phyloP scores from a whole-genome alignment of 106 monocot genomes.

The Alisma plantagoaquatica region DNA sequence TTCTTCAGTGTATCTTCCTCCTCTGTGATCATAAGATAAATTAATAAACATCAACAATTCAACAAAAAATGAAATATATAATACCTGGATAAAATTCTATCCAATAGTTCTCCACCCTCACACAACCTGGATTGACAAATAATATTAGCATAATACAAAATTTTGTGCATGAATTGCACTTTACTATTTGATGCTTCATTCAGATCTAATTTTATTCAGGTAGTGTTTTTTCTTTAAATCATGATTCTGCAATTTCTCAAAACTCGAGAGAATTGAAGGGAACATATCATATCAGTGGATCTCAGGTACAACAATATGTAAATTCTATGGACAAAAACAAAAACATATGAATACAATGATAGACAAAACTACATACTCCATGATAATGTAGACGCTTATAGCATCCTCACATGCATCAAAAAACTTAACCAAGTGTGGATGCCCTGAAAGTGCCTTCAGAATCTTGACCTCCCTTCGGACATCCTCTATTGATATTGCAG shows the following conservation, averaged over 20 bases:
- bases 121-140: conserved; percentile 48
- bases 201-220: too few species aligned
- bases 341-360: too few species aligned
- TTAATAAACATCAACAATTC: background rate
- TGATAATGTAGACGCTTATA: conserved; percentile 90
- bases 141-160: too few species aligned
- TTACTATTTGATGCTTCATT: too few species aligned
- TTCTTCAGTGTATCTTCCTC: background rate
- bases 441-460: conserved; percentile 75
- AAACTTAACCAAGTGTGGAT: conserved; percentile 72
- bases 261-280: too few species aligned
- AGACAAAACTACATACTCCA: conserved; percentile 95
- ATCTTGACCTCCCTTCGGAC: conserved; percentile 97
- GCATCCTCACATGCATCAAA: conserved; percentile 98
- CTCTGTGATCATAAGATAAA: background rate
- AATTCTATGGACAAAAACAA: too few species aligned
- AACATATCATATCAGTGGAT: too few species aligned
- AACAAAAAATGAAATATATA: background rate
- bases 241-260: too few species aligned
- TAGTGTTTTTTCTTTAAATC: too few species aligned
- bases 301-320: too few species aligned
- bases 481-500: conserved; percentile 91
- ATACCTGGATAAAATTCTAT: conserved; percentile 89
- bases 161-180: too few species aligned
- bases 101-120: conserved; percentile 87